Conservation (phyloP, 768 basidiomycete genomes). For the Galerina marginata region DNA sequence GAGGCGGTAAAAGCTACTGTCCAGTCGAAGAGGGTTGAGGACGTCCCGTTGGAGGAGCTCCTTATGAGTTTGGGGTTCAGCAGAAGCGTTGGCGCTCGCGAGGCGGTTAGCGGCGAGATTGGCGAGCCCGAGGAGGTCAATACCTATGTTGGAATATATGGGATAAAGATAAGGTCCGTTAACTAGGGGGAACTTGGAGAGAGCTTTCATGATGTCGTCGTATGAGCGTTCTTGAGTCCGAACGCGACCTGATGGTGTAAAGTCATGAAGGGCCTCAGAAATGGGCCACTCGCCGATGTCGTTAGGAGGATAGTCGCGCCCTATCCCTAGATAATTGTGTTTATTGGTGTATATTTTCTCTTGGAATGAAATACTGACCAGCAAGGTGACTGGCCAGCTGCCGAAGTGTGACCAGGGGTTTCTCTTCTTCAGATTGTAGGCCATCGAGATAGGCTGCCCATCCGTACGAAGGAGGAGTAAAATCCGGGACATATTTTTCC, state of each 20-base stretch:
- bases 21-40: constrained; percentile 50
- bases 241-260: neutral
- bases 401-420: constrained; percentile 42
- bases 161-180: constrained; percentile 53
- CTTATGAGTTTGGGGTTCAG: constrained; percentile 40
- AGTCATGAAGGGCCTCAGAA: neutral
- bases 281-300: constrained; percentile 50
- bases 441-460: constrained; percentile 38
- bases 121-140: constrained; percentile 73
- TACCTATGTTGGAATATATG: constrained; percentile 80
- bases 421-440: constrained; percentile 9
- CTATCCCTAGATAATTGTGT: constrained; percentile 32
- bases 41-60: constrained; percentile 54
- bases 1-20: constrained; percentile 48
- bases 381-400: constrained; percentile 47
- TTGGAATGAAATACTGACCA: constrained; percentile 23
- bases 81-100: constrained; percentile 26
- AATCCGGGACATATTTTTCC: constrained; percentile 46
- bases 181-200: constrained; percentile 44
- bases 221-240: constrained; percentile 1
- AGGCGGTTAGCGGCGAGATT: constrained; percentile 59
- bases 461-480: constrained; percentile 38
- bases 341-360: neutral
- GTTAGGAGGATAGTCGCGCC: constrained; percentile 39
- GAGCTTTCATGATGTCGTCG: constrained; percentile 37